Evolutionary conservation across 2,329 filamentous ascomycete genomes (phyloP), one percentile per base, ranked within the genome.

Genomic region (Xylaria sp.): DNA sequence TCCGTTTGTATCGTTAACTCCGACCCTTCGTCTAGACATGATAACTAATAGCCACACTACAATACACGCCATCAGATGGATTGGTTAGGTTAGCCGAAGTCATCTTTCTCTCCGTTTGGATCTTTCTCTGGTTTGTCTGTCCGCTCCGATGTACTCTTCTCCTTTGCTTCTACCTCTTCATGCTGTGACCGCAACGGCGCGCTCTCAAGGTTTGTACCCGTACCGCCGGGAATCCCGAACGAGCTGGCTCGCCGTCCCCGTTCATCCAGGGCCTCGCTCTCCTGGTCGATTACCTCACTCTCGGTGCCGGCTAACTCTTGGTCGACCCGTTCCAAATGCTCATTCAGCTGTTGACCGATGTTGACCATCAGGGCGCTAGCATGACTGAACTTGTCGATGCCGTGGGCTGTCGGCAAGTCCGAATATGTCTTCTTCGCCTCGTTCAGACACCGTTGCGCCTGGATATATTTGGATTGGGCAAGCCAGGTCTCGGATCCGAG

Each of bases 401-500:
- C 83, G 11, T 80, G 75, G 54, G 79, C 77, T 53, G 78, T 73
- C 1, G 78, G 75, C 18, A 85, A 71, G 10, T 76, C 73, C 5
- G 77, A 75, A 69, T 86, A 87, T 67, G 79, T 81, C 53, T 72
- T 76, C 34, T 78, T 75, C 2, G 90, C 90, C 65, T 89, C 85
- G 53, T 89, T 85, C 1, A 97, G 80, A 64, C 90, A 91, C 59
- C 84, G 82, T 65, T 91, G 89, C 0, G 92, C 90, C 69, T 95
- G 89, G 11, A 89, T 83, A 56, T 86, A 85, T 70, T 93, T 92
- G 39, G 83, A 85, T 63, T 92, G 83, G 54, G 83, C 82, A 57
- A 93, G 79, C 94, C 94, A 99, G 1, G 86, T 83, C 68, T 96
- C 89, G 0, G 92, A 87, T 1, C 90, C 89, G 46, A 96, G 80